Base-by-base conservation (phyloP, 306 rosid species). In the Heteromeles arbutifolia region DNA sequence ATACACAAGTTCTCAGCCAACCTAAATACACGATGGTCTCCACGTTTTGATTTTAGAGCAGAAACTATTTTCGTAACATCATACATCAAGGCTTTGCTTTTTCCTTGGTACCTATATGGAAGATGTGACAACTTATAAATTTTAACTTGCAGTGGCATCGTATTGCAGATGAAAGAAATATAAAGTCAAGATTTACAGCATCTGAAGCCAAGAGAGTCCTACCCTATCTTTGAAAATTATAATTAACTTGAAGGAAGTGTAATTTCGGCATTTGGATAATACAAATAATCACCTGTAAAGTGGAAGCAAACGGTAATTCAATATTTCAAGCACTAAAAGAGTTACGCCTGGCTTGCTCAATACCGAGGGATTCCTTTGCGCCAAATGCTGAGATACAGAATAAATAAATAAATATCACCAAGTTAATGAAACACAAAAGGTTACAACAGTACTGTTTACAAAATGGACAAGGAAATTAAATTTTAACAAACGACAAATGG, bases 261-360 rank as follows among this genome's bases (percentile, higher is more conserved):
- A 39, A 71, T 52, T 71, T 54, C 75, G 62, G 74, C 58, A 39
- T 8, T 63, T 65, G 54, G 75, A 22, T 41, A 57, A 71, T 15
- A 73, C 62, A 75, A 75, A 74, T 70, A 81, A 73, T 83, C 82
- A 92, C 97, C 99, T 95, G 89, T 95, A 95, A 69, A 92, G 92
- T 74, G 99, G 97, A 83, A 95, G 97, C 76, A 95, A 83, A 70
- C 99, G 89, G 74, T 95, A 95, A 91, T 95, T 95, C 92, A 95
- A 78, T 75, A 95, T 90, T 89, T 95, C 99, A 79, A 95, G 97
- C 85, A 95, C 90, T 88, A 92, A 82, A 79, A 95, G 93, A 45
- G 99, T 89, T 70, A 90, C 97, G 5, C 97, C 99, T 57, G 97
- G 91, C 86, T 89, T 95, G 96, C 93, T 95, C 87, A 95, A 82